These are phyloP conservation scores for Penicillium paxilli DNA, from an alignment of 495 filamentous ascomycete species.

Conservation along the genomic window DNA sequence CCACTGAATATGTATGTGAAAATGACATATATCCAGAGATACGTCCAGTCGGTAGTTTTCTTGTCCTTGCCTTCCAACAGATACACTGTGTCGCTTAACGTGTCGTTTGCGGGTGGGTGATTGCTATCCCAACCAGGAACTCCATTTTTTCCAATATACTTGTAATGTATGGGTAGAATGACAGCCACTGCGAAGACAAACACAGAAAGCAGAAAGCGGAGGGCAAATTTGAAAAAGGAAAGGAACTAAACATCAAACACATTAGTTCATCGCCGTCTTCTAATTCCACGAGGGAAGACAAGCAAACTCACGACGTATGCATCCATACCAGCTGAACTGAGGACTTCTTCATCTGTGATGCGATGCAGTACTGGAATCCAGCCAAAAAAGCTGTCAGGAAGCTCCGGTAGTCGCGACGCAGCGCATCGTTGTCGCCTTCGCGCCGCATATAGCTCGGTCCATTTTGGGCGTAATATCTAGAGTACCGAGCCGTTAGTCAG, in stretches of 20 bases:
- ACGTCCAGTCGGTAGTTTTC: conserved; percentile 41
- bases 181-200: conserved; percentile 78
- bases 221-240: conserved; percentile 90
- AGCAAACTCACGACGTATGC: conserved; percentile 77
- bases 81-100: conserved; percentile 8
- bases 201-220: conserved; percentile 74
- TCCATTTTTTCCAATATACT: conserved; percentile 54
- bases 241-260: conserved; percentile 61
- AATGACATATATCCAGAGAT: conserved; percentile 90
- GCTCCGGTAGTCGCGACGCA: conserved; percentile 73
- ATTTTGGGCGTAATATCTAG: conserved; percentile 81
- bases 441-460: conserved; percentile 90
- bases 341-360: conserved; percentile 84
- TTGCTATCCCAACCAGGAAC: conserved; percentile 41
- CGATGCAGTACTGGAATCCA: conserved; percentile 91
- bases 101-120: conserved; percentile 12
- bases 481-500: not conserved
- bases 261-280: conserved; percentile 1
- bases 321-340: conserved; percentile 90
- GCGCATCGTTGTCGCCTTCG: conserved; percentile 69
- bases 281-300: not conserved
- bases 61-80: conserved; percentile 30
- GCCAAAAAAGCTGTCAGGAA: conserved; percentile 85
- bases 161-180: conserved; percentile 81
- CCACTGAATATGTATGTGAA: conserved; percentile 91